phyloP scores from a whole-genome alignment of 352 stramenopile species.

The Pythium guiyangense region DNA sequence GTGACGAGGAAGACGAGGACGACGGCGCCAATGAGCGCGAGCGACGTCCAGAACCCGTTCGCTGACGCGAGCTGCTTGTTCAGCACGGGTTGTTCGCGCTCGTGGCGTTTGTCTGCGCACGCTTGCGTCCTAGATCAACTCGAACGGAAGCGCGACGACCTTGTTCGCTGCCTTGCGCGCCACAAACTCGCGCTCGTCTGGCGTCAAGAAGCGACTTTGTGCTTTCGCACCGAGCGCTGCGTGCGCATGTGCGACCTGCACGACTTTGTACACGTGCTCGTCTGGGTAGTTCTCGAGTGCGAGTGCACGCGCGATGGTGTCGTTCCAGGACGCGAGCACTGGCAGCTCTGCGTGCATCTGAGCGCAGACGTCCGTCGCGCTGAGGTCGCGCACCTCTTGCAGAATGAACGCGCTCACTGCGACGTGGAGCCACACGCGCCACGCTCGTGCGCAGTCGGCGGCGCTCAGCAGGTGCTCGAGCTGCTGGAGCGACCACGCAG shows the following conservation, averaged over 20 bases:
- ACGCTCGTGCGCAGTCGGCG: too few species aligned
- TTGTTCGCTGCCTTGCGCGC: conserved; percentile 30
- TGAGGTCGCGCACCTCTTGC: too few species aligned
- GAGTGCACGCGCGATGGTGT: conserved; percentile 29
- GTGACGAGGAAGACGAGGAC: conserved; percentile 60
- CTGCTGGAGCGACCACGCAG: too few species aligned
- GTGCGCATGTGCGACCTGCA: conserved; percentile 24
- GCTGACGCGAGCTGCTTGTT: conserved; percentile 66
- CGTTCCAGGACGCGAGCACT: conserved; percentile 30
- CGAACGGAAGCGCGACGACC: conserved; percentile 18
- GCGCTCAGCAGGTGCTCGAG: too few species aligned
- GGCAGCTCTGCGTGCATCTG: too few species aligned
- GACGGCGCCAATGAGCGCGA: conserved; percentile 57
- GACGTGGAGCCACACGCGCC: too few species aligned
- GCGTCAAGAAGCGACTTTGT: conserved; percentile 21
- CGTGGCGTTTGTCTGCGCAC: too few species aligned
- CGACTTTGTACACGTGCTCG: conserved; percentile 65
- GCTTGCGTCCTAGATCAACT: not conserved
- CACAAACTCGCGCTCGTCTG: conserved; percentile 33
- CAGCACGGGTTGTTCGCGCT: conserved; percentile 56
- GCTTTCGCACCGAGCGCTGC: not conserved
- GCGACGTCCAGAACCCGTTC: conserved; percentile 72
- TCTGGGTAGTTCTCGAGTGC: conserved; percentile 32
- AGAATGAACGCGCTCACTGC: too few species aligned
- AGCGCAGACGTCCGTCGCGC: too few species aligned